Evolutionary conservation across 768 basidiomycete species (phyloP).

Genomic region (Rubroboletus satanas): DNA sequence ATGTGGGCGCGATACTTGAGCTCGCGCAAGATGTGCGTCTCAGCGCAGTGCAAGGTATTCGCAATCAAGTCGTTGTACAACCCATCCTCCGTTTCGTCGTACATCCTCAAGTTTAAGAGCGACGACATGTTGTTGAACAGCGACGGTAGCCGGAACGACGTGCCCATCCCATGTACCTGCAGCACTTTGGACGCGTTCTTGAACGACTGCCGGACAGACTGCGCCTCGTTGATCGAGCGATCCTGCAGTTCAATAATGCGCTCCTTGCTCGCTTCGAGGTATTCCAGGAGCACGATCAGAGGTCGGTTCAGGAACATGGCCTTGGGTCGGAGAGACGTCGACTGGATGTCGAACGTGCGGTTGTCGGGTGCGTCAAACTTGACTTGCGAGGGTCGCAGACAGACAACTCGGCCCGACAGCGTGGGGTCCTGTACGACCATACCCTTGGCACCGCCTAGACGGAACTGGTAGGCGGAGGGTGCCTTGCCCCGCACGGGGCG

Average conservation of each 20-base stretch:
- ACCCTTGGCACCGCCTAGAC: conserved; percentile 46
- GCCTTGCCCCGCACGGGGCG: conserved; percentile 11
- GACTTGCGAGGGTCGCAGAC: conserved; percentile 42
- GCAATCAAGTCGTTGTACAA: conserved; percentile 37
- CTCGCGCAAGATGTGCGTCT: conserved; percentile 46
- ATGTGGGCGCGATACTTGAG: conserved; percentile 52
- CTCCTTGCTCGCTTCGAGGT: conserved; percentile 34
- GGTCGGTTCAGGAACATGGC: conserved; percentile 45
- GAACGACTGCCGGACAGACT: conserved; percentile 34
- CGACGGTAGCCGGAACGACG: conserved; percentile 43
- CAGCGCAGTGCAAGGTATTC: conserved; percentile 36
- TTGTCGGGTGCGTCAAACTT: conserved; percentile 43
- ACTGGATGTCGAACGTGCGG: conserved; percentile 45
- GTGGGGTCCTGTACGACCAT: conserved; percentile 43
- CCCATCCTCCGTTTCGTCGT: conserved; percentile 3
- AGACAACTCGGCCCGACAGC: conserved; percentile 34
- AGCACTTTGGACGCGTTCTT: conserved; percentile 36
- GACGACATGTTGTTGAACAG: conserved; percentile 36
- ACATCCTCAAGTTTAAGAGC: conserved; percentile 30
- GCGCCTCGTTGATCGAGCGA: conserved; percentile 35
- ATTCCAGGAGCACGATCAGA: conserved; percentile 47
- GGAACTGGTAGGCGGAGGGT: conserved; percentile 44
- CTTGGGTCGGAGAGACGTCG: conserved; percentile 42
- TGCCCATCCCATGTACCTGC: conserved; percentile 42
- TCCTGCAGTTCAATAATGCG: conserved; percentile 39